Percentiles rank a stretch among this genome's conserved stretches.
These are phyloP conservation scores for Biancaea sappan DNA, from an alignment of 306 rosid genomes.

Conservation along the genomic window DNA sequence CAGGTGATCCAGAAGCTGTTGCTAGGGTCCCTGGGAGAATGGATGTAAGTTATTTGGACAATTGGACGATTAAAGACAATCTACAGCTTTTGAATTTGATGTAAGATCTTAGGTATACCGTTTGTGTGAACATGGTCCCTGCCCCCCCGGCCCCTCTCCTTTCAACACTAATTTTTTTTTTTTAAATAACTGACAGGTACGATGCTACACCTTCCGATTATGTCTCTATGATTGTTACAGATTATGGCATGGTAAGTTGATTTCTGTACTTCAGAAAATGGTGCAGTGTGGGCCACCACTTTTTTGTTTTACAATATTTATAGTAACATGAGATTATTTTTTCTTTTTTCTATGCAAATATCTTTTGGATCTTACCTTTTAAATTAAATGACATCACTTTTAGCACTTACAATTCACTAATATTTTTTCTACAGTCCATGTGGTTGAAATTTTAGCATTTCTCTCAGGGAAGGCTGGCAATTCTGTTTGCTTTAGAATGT, in stretches of 20 bases:
- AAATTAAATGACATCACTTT: constrained; percentile 4
- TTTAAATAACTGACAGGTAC: constrained; percentile 65
- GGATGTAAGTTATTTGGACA: constrained; percentile 59
- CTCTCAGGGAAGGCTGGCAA: neutral
- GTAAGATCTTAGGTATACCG: constrained; percentile 49
- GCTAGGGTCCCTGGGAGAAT: constrained; percentile 71
- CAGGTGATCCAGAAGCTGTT: constrained; percentile 78
- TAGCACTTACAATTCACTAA: neutral
- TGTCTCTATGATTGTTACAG: constrained; percentile 78
- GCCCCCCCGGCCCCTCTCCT: too few relatives aligned
- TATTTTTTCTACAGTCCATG: neutral
- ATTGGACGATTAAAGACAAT: constrained; percentile 55
- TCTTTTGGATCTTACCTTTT: neutral
- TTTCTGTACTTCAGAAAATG: neutral
- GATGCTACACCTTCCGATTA: constrained; percentile 89
- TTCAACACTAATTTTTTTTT: constrained; percentile 30
- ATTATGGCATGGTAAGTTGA: constrained; percentile 86
- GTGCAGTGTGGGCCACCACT: neutral
- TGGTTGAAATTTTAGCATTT: neutral
- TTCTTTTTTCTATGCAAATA: neutral
- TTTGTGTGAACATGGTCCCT: neutral
- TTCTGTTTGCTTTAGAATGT: neutral
- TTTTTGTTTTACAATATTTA: neutral
- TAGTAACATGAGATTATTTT: neutral
- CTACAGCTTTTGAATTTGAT: constrained; percentile 75